Percentiles rank a stretch among this genome's conserved stretches.
These are phyloP conservation scores for Boletellus deceptivus DNA, from an alignment of 1,284 basidiomycete species.

Conservation along the genomic window DNA sequence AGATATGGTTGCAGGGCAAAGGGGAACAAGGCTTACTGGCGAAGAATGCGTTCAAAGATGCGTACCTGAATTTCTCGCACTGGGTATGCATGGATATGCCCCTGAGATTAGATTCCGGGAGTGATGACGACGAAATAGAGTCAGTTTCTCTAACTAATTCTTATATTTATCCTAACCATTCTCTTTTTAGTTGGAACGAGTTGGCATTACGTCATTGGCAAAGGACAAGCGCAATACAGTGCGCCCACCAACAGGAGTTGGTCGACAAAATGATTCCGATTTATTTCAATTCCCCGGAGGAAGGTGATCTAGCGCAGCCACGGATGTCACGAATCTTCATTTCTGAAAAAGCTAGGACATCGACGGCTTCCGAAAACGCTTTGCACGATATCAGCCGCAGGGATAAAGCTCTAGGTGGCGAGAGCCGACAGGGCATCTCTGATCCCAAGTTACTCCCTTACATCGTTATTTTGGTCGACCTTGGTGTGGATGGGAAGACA, in stretches of 20 bases:
- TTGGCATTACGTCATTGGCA: slow-evolving; percentile 10
- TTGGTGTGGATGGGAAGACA: not conserved
- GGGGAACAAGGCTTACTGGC: not conserved
- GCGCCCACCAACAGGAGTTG: slow-evolving; percentile 2
- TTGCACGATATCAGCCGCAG: not conserved
- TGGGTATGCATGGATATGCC: slow-evolving; percentile 10
- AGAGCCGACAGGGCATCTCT: too few species aligned
- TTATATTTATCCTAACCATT: not conserved
- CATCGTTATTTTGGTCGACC: not conserved
- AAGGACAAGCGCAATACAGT: slow-evolving; percentile 17
- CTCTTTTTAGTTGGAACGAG: not conserved
- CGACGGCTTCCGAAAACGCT: not conserved
- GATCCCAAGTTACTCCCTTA: not conserved
- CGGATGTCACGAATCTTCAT: too few species aligned
- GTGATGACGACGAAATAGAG: not conserved
- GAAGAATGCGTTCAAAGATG: not conserved
- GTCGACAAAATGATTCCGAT: too few species aligned
- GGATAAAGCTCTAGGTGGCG: not conserved
- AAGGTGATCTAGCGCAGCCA: too few species aligned
- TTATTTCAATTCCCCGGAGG: too few species aligned
- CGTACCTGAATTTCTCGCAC: slow-evolving; percentile 14
- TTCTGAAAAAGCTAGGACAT: not conserved
- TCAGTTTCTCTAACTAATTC: not conserved
- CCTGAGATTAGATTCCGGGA: not conserved
- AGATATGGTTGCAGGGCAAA: not conserved